Conservation (phyloP, 2,329 filamentous ascomycete genomes). For the Cladosporium sp. region DNA sequence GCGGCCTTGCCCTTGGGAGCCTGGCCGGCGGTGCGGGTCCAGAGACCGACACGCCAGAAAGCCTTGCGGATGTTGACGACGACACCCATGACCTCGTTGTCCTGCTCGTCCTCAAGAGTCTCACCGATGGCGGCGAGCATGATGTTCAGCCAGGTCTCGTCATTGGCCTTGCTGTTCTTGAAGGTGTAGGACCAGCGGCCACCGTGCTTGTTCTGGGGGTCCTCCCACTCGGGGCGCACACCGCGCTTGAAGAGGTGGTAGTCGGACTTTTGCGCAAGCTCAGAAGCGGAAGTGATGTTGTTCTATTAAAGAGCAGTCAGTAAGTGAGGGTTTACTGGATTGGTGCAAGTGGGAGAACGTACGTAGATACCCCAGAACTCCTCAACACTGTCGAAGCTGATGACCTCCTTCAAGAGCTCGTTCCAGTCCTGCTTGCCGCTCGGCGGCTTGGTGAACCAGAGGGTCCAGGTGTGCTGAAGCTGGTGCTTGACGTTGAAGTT, state of each 20-base stretch:
- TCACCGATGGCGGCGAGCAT: slow-evolving; percentile 97
- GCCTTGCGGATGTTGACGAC: slow-evolving; percentile 98
- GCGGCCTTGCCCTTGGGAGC: slow-evolving; percentile 66
- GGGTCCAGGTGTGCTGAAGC: slow-evolving; percentile 93
- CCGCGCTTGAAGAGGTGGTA: slow-evolving; percentile 99
- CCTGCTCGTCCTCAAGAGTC: slow-evolving; percentile 89
- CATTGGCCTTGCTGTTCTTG: slow-evolving; percentile 91
- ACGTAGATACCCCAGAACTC: slow-evolving; percentile 99
- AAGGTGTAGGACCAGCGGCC: slow-evolving; percentile 99
- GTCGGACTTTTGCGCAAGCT: slow-evolving; percentile 95
- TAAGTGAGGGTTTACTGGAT: background rate
- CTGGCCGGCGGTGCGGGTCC: slow-evolving; percentile 87
- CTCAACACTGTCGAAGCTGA: slow-evolving; percentile 97
- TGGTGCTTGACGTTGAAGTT: slow-evolving; percentile 99
- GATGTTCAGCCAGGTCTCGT: slow-evolving; percentile 97
- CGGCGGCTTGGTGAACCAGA: slow-evolving; percentile 99
- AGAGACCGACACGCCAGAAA: slow-evolving; percentile 95
- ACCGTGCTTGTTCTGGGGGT: slow-evolving; percentile 96
- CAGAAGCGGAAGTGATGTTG: slow-evolving; percentile 95
- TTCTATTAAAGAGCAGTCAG: slow-evolving; percentile 57
- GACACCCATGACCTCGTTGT: slow-evolving; percentile 98
- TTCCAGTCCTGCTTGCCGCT: slow-evolving; percentile 98
- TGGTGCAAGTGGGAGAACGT: slow-evolving; percentile 40
- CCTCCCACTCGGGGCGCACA: slow-evolving; percentile 97
- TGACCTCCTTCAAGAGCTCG: slow-evolving; percentile 95